Evolutionary conservation across 352 stramenopile genomes (phyloP), one percentile per base, ranked within the genome.

Genomic region (Phytophthora brassicae): DNA sequence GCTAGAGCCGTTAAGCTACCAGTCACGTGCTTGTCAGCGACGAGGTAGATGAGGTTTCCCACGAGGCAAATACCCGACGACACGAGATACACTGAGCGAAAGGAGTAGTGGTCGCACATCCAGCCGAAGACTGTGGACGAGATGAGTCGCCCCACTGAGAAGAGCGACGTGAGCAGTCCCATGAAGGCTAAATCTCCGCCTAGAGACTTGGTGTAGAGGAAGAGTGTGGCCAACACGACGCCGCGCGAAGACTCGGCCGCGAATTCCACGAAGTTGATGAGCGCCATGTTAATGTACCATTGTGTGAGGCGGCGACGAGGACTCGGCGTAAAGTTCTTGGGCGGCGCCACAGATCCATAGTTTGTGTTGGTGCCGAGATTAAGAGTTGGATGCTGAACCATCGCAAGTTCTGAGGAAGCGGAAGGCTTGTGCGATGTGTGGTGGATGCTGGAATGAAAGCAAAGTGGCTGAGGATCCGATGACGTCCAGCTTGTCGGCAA

Each of bases 261-360:
- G 60, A 94, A 92, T 58, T 94, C 84, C 58, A 94, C 79, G 60
- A 94, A 88, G 74, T 94, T 92, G 77, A 94, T 75, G 28, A 94
- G 73, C 36, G 70, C 69, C 79, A 94, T 92, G 64, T 92, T 87
- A 52, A 88, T 66, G 60, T 87, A 86, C 84, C 84, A 94, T 56
- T 74, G 66, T 26, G 64, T 59, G n/a, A 80, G 33, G 31, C 79
- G 77, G 43, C 61, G 51, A 12, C 72, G 73, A 51, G 77, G 79
- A 43, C 77, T 86, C 24, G 56, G 54, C 26, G 38, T 24, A 35
- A 73, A 85, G 67, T 78, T 63, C 45, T 77, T 77, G 46, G 74
- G 62, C 42, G 60, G 51, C 22, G 59, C 50, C 35, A 72, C 48
- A 23, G 75, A n/a, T 45, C 70, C 72, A 50, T 80, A 81, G 20